Percentiles rank a stretch among this genome's conserved stretches.
phyloP scores from a whole-genome alignment of 768 basidiomycete species.

The Favolaschia claudopus region DNA sequence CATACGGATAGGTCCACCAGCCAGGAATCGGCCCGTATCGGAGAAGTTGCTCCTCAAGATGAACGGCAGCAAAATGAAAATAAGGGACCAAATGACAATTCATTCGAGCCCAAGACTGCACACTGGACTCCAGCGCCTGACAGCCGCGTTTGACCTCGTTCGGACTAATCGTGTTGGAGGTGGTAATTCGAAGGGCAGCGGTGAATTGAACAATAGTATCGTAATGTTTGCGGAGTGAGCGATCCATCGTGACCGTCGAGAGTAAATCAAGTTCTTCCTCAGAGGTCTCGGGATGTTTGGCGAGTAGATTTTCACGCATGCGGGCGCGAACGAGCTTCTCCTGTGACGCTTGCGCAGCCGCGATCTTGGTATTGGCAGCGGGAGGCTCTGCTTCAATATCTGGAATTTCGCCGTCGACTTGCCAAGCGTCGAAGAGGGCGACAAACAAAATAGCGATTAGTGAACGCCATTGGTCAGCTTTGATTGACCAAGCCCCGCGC shows the following conservation, averaged over 20 bases:
- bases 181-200: slow-evolving; percentile 15
- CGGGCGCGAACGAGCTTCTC: slow-evolving; percentile 22
- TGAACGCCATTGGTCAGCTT: slow-evolving; percentile 33
- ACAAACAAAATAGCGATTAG: slow-evolving; percentile 21
- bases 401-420: slow-evolving; percentile 26
- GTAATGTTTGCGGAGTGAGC: slow-evolving; percentile 20
- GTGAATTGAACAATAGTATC: slow-evolving; percentile 16
- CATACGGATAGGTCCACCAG: slow-evolving; percentile 25
- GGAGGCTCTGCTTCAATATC: slow-evolving; percentile 20
- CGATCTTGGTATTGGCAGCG: slow-evolving; percentile 15
- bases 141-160: slow-evolving; percentile 23
- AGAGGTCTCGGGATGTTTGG: slow-evolving; percentile 7
- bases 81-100: slow-evolving; percentile 27
- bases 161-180: slow-evolving; percentile 15
- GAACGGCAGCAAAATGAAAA: slow-evolving; percentile 20
- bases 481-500: slow-evolving; percentile 19
- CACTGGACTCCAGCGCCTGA: background rate
- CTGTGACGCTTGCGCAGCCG: background rate
- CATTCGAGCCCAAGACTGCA: slow-evolving; percentile 26
- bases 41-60: slow-evolving; percentile 20
- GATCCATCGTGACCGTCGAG: slow-evolving; percentile 7
- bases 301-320: background rate
- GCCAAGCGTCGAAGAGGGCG: slow-evolving; percentile 30
- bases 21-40: slow-evolving; percentile 16
- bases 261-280: slow-evolving; percentile 5